These are phyloP conservation scores for Ochetophila trinervis DNA, from an alignment of 306 rosid genomes.

Conservation along the genomic window DNA sequence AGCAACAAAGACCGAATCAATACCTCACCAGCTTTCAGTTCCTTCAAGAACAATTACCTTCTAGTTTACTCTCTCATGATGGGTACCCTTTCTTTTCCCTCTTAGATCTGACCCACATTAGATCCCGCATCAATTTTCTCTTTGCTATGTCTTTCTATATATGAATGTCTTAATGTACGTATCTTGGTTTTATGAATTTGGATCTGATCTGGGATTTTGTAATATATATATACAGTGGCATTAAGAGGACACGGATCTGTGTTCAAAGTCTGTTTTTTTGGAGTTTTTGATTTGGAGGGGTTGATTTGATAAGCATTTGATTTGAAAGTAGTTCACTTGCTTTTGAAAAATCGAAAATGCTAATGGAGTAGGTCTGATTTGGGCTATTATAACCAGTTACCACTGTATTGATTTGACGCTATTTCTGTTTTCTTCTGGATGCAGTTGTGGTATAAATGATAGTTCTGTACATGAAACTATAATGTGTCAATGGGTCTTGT, in stretches of 20 bases:
- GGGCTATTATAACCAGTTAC: neutral
- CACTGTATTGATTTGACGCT: too few species aligned
- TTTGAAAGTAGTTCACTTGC: conserved; percentile 2
- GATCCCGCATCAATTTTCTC: conserved; percentile 5
- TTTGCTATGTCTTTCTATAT: neutral
- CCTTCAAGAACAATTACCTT: conserved; percentile 97
- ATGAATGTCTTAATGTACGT: neutral
- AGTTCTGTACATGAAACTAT: too few species aligned
- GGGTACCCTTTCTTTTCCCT: conserved; percentile 25
- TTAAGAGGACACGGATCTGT: conserved; percentile 18
- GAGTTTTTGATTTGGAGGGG: neutral
- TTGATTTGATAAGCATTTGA: too few species aligned
- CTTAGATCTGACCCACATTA: conserved; percentile 37
- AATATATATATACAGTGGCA: neutral
- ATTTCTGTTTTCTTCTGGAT: too few species aligned
- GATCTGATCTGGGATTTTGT: conserved; percentile 33
- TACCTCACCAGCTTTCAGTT: conserved; percentile 67
- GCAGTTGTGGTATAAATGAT: too few species aligned
- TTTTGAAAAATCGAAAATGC: neutral
- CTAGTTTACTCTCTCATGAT: conserved; percentile 96
- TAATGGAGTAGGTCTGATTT: neutral
- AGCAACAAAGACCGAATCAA: conserved; percentile 85
- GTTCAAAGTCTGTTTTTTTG: neutral
- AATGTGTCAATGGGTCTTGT: too few species aligned
- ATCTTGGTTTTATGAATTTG: conserved; percentile 15